A percentile compares a stretch with the other conserved stretches of the same genome.
These are phyloP conservation scores for Metschnikowia arizonensis DNA, from an alignment of 805 yeast genomes.

Conservation along the genomic window DNA sequence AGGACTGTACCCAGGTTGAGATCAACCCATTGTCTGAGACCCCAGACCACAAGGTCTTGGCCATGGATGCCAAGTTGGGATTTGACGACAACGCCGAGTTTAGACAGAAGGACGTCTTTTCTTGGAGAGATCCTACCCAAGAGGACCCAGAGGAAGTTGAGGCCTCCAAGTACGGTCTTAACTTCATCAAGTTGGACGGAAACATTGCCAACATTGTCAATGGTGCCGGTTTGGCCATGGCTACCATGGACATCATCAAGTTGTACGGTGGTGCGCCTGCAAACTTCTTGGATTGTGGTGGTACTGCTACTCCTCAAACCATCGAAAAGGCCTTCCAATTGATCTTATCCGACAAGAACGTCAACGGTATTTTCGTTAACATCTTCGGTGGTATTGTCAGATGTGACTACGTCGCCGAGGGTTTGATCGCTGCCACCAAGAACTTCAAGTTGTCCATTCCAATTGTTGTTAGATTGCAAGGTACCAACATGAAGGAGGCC, in stretches of 20 bases:
- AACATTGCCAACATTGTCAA: constrained; percentile 98
- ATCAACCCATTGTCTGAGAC: constrained; percentile 97
- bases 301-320: constrained; percentile 98
- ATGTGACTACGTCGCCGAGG: constrained; percentile 98
- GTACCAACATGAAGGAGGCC: constrained; percentile 91
- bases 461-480: constrained; percentile 97
- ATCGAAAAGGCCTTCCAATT: constrained; percentile 94
- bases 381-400: constrained; percentile 99
- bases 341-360: constrained; percentile 83
- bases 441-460: constrained; percentile 88
- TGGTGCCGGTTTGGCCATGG: constrained; percentile 99
- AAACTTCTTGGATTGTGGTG: constrained; percentile 99
- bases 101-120: constrained; percentile 92
- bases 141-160: constrained; percentile 97
- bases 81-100: constrained; percentile 95
- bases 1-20: constrained; percentile 97
- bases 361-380: constrained; percentile 94
- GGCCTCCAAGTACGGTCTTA: constrained; percentile 85
- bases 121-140: constrained; percentile 96
- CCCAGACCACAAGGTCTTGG: constrained; percentile 80
- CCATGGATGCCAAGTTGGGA: constrained; percentile 99
- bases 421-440: constrained; percentile 92
- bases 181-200: constrained; percentile 97
- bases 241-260: constrained; percentile 98
- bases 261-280: constrained; percentile 98